A percentile compares a stretch with the other conserved stretches of the same genome.
Evolutionary conservation across 2,329 filamentous ascomycete species (phyloP).

Genomic region (Teratosphaeriaceae sp.): DNA sequence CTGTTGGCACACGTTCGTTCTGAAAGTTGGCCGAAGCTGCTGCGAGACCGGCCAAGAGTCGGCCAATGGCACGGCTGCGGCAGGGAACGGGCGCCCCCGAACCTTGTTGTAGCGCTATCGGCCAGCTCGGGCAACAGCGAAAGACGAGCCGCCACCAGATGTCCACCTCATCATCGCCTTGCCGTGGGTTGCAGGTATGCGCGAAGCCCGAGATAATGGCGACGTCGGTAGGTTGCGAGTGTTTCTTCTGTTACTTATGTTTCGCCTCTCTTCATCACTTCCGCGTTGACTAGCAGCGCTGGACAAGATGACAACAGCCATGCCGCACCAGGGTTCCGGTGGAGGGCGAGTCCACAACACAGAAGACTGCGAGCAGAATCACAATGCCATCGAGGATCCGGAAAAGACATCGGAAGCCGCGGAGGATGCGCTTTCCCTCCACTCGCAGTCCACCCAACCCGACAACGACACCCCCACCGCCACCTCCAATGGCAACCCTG

Average conservation of each 20-base stretch:
- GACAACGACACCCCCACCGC: background rate
- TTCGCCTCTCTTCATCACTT: no score
- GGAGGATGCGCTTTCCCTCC: background rate
- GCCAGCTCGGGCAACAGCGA: background rate
- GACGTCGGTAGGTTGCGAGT: background rate
- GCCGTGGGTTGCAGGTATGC: no score
- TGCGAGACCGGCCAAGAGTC: slow-evolving; percentile 1
- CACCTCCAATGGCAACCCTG: background rate
- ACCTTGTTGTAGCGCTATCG: background rate
- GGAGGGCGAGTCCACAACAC: background rate
- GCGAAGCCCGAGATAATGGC: background rate
- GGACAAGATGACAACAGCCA: background rate
- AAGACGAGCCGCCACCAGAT: background rate
- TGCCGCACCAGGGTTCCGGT: no score
- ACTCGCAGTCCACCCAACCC: background rate
- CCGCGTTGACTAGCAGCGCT: no score
- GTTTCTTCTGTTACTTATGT: background rate
- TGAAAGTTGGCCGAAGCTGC: background rate
- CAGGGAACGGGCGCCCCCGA: background rate
- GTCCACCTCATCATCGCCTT: background rate
- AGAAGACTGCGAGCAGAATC: background rate
- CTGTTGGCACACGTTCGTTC: no score
- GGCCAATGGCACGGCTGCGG: no score
- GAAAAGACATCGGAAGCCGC: background rate
- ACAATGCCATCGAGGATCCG: background rate